Conservation (phyloP, 371 early-diverging fungal genomes). For the Lichtheimia ornata region DNA sequence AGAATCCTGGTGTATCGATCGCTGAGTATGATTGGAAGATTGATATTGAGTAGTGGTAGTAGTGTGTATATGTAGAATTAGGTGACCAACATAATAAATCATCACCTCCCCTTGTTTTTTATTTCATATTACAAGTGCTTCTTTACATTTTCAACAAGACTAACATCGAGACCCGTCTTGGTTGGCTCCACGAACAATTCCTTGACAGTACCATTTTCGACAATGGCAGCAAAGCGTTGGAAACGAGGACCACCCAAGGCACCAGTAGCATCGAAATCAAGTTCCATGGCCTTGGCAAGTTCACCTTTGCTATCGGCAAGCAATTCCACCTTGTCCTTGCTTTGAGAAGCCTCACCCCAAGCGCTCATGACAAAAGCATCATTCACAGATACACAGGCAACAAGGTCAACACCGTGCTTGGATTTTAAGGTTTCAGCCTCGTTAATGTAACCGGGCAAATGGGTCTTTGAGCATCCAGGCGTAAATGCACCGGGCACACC, state of each 20-base stretch:
- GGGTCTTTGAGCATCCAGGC: conserved; percentile 65
- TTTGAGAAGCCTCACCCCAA: conserved; percentile 61
- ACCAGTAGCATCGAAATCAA: conserved; percentile 64
- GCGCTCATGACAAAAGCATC: conserved; percentile 77
- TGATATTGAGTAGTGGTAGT: no score
- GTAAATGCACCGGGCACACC: conserved; percentile 71
- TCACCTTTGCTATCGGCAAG: conserved; percentile 69
- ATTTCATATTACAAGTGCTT: conserved; percentile 30
- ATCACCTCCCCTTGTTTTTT: neutral
- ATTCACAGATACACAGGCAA: conserved; percentile 70
- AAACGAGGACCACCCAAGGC: conserved; percentile 67
- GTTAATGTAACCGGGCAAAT: conserved; percentile 71
- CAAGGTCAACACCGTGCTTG: conserved; percentile 63
- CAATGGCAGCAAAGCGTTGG: conserved; percentile 69
- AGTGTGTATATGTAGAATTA: neutral
- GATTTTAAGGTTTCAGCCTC: conserved; percentile 56
- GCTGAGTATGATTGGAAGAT: conserved; percentile 60
- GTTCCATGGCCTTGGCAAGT: conserved; percentile 62
- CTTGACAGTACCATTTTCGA: conserved; percentile 56
- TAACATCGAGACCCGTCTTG: conserved; percentile 58
- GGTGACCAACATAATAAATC: neutral
- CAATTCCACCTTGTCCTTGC: conserved; percentile 47
- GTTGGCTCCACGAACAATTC: conserved; percentile 58
- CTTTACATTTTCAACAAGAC: conserved; percentile 54
- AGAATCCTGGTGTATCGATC: conserved; percentile 68